A percentile compares a stretch with the other conserved stretches of the same genome.
phyloP scores from a whole-genome alignment of 2,329 filamentous ascomycete species.

The Colletotrichum godetiae region DNA sequence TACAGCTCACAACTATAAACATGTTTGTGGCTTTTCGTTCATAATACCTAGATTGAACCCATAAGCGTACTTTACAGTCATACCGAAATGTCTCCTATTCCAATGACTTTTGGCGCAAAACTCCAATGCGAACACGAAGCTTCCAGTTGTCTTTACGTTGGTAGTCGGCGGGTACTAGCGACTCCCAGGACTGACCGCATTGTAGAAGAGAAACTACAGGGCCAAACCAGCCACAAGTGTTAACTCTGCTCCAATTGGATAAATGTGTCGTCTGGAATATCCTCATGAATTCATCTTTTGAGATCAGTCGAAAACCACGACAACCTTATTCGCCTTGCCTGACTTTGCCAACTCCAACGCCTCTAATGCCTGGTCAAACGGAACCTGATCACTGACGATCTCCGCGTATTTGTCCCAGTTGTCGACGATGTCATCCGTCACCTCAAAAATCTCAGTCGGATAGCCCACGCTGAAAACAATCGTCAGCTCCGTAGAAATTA shows the following conservation, averaged over 20 bases:
- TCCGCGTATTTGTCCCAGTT: constrained; percentile 20
- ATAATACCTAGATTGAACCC: no score
- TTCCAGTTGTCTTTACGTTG: background rate
- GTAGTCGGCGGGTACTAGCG: no score
- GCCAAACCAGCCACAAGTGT: no score
- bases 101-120: background rate
- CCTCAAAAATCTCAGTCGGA: constrained; percentile 21
- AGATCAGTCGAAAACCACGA: constrained; percentile 9
- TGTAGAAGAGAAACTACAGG: no score
- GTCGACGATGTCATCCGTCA: constrained; percentile 15
- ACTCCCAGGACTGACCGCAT: no score
- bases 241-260: no score
- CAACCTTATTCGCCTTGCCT: constrained; percentile 19
- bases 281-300: background rate
- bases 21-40: no score
- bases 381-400: constrained; percentile 20
- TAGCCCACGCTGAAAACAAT: constrained; percentile 23
- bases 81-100: background rate
- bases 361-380: constrained; percentile 2
- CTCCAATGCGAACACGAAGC: background rate
- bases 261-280: background rate
- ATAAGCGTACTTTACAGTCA: no score
- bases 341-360: constrained; percentile 15
- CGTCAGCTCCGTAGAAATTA: constrained; percentile 6
- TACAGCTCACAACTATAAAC: no score